These are phyloP conservation scores for Scheffersomyces amazonensis DNA, from an alignment of 805 yeast genomes.

Conservation along the genomic window DNA sequence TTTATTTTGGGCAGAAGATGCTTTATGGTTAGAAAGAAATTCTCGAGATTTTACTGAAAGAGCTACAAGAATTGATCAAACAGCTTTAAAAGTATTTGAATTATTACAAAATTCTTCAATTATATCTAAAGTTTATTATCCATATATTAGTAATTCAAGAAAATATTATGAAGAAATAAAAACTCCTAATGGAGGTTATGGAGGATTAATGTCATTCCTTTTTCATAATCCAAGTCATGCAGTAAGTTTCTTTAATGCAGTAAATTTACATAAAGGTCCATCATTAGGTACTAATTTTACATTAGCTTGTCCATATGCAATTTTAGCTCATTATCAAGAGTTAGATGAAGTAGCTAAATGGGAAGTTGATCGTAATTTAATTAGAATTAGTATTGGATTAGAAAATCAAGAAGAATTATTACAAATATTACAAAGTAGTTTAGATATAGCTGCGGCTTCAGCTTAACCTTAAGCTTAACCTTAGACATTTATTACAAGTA, in stretches of 20 bases:
- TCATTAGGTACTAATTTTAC: constrained; percentile 89
- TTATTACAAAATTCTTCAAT: constrained; percentile 49
- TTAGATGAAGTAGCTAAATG: constrained; percentile 74
- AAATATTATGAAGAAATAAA: constrained; percentile 69
- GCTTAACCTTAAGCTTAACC: neutral
- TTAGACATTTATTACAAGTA: neutral
- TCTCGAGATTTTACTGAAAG: constrained; percentile 82
- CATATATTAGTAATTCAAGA: constrained; percentile 53
- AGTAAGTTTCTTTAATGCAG: constrained; percentile 66
- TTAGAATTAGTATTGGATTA: constrained; percentile 81
- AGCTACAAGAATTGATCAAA: constrained; percentile 53
- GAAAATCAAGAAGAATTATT: constrained; percentile 66
- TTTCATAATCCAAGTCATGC: constrained; percentile 67
- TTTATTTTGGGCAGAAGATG: constrained; percentile 89
- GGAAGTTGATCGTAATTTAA: constrained; percentile 77
- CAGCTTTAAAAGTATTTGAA: constrained; percentile 52
- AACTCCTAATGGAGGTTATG: constrained; percentile 78
- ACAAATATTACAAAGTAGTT: constrained; percentile 47
- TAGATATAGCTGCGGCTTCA: constrained; percentile 34
- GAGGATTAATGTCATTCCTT: constrained; percentile 76
- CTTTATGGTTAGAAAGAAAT: constrained; percentile 85
- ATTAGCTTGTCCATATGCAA: constrained; percentile 84
- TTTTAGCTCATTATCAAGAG: constrained; percentile 82
- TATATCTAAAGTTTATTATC: constrained; percentile 70
- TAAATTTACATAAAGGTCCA: constrained; percentile 79